Evolutionary conservation across 2,329 filamentous ascomycete species (phyloP), one percentile per base, ranked within the genome.

Genomic region (Xylariaceae sp.): DNA sequence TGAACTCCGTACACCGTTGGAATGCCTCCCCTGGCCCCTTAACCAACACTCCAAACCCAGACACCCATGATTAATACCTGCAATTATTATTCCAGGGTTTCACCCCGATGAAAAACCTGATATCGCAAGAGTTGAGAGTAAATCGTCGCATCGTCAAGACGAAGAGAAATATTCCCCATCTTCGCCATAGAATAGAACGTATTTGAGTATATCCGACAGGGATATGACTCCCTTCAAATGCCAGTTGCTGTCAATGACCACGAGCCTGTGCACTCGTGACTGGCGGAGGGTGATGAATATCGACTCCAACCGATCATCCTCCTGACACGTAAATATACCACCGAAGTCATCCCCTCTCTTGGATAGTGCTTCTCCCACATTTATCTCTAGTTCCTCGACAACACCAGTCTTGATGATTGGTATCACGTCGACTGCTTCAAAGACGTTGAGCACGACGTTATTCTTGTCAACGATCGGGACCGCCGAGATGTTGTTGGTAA

Each of bases 251-350:
- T 99, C 92, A 59, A 99, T 90, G 53, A 99, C 88, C 58, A 97
- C 88, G 65, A 99, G 80, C 64, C 94, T 85, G 75, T 99, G 94
- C 34, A 99, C 93, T 62, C 95, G 84, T 51, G 92, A 96, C 76
- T 93, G 95, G 66, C 93, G 89, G 67, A 99, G 90, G 0, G 94
- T 97, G 73, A 97, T 92, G 73, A 97, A 97, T 67, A 99, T 94
- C 9, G 92, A 93, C 72, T 96, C 93, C 53, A 99, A 82, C 57
- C 92, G 87, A 74, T 99, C 94, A 63, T 95, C 88, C 64, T 94
- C 82, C 51, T 88, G 90, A 78, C 94, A 99, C 0, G 93, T 97
- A 75, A 97, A 97, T 64, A 99, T 97, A 49, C 95, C 94, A 0
- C 92, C 88, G 70, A 96, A 97, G 67, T 97, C 93, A 55, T 95